Evolutionary conservation across 176 grass and related monocot genomes (phyloP).

Genomic region (Ensete glaucum): DNA sequence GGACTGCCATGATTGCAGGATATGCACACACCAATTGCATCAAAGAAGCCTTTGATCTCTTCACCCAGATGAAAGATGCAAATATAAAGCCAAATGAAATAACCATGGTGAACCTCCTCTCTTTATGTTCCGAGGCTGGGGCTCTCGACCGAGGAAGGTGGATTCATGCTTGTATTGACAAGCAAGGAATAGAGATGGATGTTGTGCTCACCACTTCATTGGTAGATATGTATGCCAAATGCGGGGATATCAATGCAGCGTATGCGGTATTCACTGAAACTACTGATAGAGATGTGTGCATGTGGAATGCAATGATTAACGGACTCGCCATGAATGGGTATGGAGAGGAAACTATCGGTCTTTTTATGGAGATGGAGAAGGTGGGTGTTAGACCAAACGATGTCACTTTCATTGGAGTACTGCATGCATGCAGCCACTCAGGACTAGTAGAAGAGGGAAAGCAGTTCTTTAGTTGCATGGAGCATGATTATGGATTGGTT

Average conservation of each 20-base stretch:
- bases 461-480: conserved; percentile 16
- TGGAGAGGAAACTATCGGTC: conserved; percentile 8
- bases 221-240: conserved; percentile 24
- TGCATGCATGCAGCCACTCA: conserved; percentile 18
- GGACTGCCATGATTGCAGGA: conserved; percentile 18
- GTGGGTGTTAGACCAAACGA: conserved; percentile 8
- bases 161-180: conserved; percentile 17
- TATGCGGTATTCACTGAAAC: conserved; percentile 2
- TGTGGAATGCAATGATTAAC: conserved; percentile 25
- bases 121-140: background rate
- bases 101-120: conserved; percentile 16
- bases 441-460: conserved; percentile 19
- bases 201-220: conserved; percentile 16
- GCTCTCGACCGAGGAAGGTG: conserved; percentile 16
- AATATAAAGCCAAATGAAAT: conserved; percentile 13
- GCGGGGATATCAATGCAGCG: conserved; percentile 8
- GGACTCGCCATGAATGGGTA: conserved; percentile 15
- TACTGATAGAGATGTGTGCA: conserved; percentile 13
- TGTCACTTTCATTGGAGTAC: conserved; percentile 19
- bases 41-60: conserved; percentile 16
- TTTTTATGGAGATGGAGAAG: conserved; percentile 12
- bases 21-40: conserved; percentile 4
- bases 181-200: conserved; percentile 9
- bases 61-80: conserved; percentile 7
- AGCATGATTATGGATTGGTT: conserved; percentile 5